Base-by-base conservation (phyloP, 129 eudicot species). In the Flaveria brownii region DNA sequence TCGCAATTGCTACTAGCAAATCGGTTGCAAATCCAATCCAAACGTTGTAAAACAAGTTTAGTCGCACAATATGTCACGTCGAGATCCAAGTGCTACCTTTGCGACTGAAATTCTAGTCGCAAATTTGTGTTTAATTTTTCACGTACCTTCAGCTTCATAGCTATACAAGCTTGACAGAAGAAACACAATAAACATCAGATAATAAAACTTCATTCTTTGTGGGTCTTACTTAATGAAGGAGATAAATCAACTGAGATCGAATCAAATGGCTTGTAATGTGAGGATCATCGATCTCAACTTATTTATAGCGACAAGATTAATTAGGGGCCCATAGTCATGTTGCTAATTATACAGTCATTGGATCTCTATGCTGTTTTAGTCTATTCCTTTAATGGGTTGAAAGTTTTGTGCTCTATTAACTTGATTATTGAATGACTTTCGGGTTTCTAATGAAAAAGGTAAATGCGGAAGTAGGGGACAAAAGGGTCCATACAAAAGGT, bases 111-210 rank as follows among this genome's bases (percentile, higher is more conserved):
- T 45, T 10, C 50, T 9, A 9, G 50, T 45, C 50, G 50, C 50
- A 30, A 30, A 30, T 30, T 30, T 30, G 41, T 36, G 41, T 45
- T 45, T 45, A 11, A 22, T 20, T 10, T 11, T 49, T 49, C n/a
- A 47, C 70, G 66, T 84, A 84, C 95, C 95, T 66, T 80, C 80
- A 75, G 81, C 87, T 68, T 83, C 86, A 78, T 62, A 83, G 26
- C 30, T 52, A 28, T 78, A 50, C 54, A 84, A 70, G 73, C n/a
- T 60, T 7, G 82, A 82, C 54, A 89, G 43, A 70, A 88, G 82
- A 15, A 85, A 66, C 43, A 82, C 59, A 47, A 54, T 30, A 12
- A 85, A 41, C 12, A 87, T 54, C 14, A 80, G 26, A 73, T 74
- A 18, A 73, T 74, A 70, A 18, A 69, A 45, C 89, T 55, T 82